Base-by-base conservation (phyloP, 1,284 basidiomycete genomes). In the Moesziomyces sp. region DNA sequence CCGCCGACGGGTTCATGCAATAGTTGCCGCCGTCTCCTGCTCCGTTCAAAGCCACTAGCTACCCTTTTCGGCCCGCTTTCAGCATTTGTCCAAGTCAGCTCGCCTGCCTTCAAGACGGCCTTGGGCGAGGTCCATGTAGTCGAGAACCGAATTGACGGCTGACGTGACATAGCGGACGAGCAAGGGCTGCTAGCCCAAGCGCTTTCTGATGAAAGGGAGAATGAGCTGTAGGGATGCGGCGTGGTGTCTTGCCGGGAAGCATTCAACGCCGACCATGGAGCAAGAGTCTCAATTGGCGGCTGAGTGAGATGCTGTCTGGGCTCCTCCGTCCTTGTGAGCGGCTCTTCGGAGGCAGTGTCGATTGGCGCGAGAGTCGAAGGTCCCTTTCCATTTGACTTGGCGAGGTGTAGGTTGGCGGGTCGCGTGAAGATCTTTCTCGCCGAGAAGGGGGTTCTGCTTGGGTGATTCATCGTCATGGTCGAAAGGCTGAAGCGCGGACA, bases 321-420 rank as follows among this genome's bases (percentile, higher is more conserved):
- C 13, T 35, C 35, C 35, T 35, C 35, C 35, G 8, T 35, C 16
- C 3, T 40, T 16, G 38, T 5, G 6, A 7, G 14, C 14, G 14
- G 16, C 11, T 18, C 38, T 16, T 14, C 38, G 1, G 38, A 40
- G n/a, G 42, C 26, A 19, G 47, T 38, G 8, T 18, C 19, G 19
- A 54, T 19, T 16, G 52, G 14, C 16, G 38, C 38, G 11, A 40
- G 14, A 6, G 30, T 24, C 16, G 52, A 54, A 19, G 43, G 30
- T 19, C 42, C 46, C 44, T 58, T 60, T 23, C 45, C 57, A 16
- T 53, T 38, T 0, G 64, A 53, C 58, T 53, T 61, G 9, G 50
- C 58, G 18, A 67, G 64, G n/a, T 61, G 58, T 19, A 67, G 46
- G 21, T 61, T 61, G 35, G 64, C 58, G 3, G 64, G 64, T 43